Base-by-base conservation (phyloP, 2,329 filamentous ascomycete genomes). In the Fusarium sp. region DNA sequence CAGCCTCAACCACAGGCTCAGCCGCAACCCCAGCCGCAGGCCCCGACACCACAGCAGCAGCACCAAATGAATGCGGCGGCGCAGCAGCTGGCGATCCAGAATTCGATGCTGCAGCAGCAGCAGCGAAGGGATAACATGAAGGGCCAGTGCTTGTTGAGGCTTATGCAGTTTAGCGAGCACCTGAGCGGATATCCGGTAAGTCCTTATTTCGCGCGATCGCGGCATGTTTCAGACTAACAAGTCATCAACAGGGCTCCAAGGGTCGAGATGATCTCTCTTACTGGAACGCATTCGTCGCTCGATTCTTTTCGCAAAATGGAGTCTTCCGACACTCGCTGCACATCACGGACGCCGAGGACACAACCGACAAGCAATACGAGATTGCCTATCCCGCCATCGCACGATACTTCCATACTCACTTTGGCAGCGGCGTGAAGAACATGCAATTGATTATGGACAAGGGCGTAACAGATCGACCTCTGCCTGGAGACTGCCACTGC, bases 381-480 rank as follows among this genome's bases (percentile, higher is more conserved):
- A 95, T 98, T 58, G 90, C 92, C 4, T 94, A 91, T 68, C 90
- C 95, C 5, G 94, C 94, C 1, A 87, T 99, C 54, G 91, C 96
- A 37, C 92, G 96, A 78, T 98, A 97, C 82, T 98, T 98, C 81
- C 91, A 93, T 78, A 95, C 94, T 0, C 93, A 97, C 78, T 98
- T 97, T 81, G 92, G 93, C 67, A 96, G 94, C 70, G 95, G 95
- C 8, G 92, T 98, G 65, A 93, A 90, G 76, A 94, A 92, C 64
- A 94, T 98, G 77, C 95, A 98, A 81, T 89, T 98, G 80, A 91
- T 95, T 25, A 89, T 97, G 78, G 95, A 97, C 77, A 92, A 91
- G 78, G 87, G 87, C 3, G 87, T 85, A 2, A 83, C 83, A 0
- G 90, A 92, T 73, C 87, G 86, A 60, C 84, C 87, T 11, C 82